Evolutionary conservation across 768 basidiomycete species (phyloP), one percentile per base, ranked within the genome.

Genomic region (Mycena capillaripes): DNA sequence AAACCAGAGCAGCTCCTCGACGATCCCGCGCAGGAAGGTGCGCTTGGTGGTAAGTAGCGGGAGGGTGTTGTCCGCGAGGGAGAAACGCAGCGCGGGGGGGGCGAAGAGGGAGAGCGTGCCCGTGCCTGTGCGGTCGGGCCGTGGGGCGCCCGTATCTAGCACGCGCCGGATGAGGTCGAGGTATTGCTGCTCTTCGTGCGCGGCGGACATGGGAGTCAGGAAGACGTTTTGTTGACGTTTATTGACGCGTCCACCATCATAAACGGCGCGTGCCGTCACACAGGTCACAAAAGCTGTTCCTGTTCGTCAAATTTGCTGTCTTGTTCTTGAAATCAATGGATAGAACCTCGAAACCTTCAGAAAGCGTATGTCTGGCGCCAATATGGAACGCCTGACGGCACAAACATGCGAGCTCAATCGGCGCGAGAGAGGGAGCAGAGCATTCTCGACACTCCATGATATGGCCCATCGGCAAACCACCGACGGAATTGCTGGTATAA

Each of bases 1-100:
- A 78, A 99, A 99, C 97, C 97, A 99, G 9, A 99, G 86, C 1
- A 99, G 90, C 76, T 99, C 97, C 78, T 97, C 97, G 25, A 95
- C 82, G 46, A 99, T 97, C 0, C 96, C 97, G 32, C 95, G 92
- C 29, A 94, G 83, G 79, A 98, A 99, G 4, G 96, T 97, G 70
- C 95, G 92, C 81, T 99, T 99, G 0, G 97, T 99, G 23, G 97
- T 98, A 44, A 98, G 86, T 17, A 99, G 89, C 4, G 97, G 97
- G 4, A 99, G 86, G 5, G 92, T 89, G 62, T 87, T 84, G 79
- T 93, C 80, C 8, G 89, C 83, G 67, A 99, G 92, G 19, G 94
- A 93, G 87, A 99, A 99, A 19, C 97, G 94, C 60, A 99, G 85
- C 16, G 92, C 87, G 3, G 93, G 94, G 8, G 97, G 97, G 0